phyloP scores from a whole-genome alignment of 768 basidiomycete species.

The Rhodosporidiobolus sp. region DNA sequence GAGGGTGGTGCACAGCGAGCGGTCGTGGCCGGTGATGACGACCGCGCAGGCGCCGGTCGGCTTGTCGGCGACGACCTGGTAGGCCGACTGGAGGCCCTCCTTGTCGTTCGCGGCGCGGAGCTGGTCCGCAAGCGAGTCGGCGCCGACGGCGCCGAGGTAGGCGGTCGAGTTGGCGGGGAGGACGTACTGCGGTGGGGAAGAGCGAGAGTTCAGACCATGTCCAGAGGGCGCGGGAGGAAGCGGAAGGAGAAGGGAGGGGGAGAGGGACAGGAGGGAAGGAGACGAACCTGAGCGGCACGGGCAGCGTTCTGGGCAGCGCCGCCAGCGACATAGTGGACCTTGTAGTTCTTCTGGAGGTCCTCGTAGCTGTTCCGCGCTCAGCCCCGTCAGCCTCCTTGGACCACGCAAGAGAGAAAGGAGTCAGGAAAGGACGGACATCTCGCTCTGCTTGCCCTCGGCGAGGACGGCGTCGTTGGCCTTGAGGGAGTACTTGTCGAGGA shows the following conservation, averaged over 20 bases:
- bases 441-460: conserved; percentile 78
- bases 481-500: conserved; percentile 83
- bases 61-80: conserved; percentile 78
- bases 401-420: not conserved
- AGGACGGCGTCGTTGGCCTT: conserved; percentile 95
- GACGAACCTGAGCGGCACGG: conserved; percentile 79
- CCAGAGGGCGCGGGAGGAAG: not conserved
- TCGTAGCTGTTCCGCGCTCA: conserved; percentile 66
- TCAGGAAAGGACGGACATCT: conserved; percentile 60
- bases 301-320: conserved; percentile 97
- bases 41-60: conserved; percentile 97
- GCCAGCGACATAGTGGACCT: conserved; percentile 88
- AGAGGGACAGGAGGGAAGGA: not conserved
- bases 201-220: not conserved
- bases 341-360: conserved; percentile 70
- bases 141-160: conserved; percentile 89
- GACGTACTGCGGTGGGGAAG: conserved; percentile 66
- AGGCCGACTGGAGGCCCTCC: conserved; percentile 82
- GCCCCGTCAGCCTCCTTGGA: not conserved
- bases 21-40: conserved; percentile 84
- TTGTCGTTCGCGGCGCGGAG: conserved; percentile 84
- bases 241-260: conserved; percentile 17
- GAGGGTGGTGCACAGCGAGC: conserved; percentile 88
- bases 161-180: conserved; percentile 84
- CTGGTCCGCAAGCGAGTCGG: conserved; percentile 86